phyloP scores from a whole-genome alignment of 805 yeast genomes.

The Barnettozyma wickerhamii region DNA sequence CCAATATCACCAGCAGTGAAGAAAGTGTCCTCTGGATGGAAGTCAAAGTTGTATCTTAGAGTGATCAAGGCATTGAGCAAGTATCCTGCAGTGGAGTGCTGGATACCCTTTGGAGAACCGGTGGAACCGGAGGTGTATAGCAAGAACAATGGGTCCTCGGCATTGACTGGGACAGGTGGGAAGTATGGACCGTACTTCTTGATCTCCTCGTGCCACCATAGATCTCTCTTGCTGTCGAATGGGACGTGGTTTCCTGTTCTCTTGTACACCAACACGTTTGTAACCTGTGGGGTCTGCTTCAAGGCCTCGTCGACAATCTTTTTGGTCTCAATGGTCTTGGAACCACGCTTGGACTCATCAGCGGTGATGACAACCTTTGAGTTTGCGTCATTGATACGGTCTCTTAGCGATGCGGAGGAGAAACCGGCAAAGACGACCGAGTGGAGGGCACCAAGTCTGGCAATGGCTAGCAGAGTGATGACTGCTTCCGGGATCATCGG shows the following conservation, averaged over 20 bases:
- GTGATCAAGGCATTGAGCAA: constrained; percentile 69
- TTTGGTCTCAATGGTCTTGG: constrained; percentile 75
- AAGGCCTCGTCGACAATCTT: constrained; percentile 81
- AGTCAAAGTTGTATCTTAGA: constrained; percentile 72
- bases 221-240: constrained; percentile 55
- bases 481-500: constrained; percentile 86
- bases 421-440: constrained; percentile 87
- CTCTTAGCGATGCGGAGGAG: constrained; percentile 85
- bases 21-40: constrained; percentile 66
- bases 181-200: constrained; percentile 60
- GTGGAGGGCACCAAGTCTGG: constrained; percentile 79
- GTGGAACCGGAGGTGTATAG: constrained; percentile 86
- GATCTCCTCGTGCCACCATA: constrained; percentile 73
- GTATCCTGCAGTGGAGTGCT: constrained; percentile 78
- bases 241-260: constrained; percentile 60
- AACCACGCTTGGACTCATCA: constrained; percentile 82
- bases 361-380: constrained; percentile 72
- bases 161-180: constrained; percentile 69
- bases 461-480: constrained; percentile 70
- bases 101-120: constrained; percentile 86
- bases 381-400: constrained; percentile 80
- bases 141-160: constrained; percentile 81
- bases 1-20: constrained; percentile 91
- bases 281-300: constrained; percentile 58
- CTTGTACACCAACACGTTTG: constrained; percentile 65